A percentile compares a stretch with the other conserved stretches of the same genome.
These are phyloP conservation scores for sorghum (Sorghum bicolor) DNA, from an alignment of 176 grass and related monocot genomes.

Conservation along the genomic window DNA sequence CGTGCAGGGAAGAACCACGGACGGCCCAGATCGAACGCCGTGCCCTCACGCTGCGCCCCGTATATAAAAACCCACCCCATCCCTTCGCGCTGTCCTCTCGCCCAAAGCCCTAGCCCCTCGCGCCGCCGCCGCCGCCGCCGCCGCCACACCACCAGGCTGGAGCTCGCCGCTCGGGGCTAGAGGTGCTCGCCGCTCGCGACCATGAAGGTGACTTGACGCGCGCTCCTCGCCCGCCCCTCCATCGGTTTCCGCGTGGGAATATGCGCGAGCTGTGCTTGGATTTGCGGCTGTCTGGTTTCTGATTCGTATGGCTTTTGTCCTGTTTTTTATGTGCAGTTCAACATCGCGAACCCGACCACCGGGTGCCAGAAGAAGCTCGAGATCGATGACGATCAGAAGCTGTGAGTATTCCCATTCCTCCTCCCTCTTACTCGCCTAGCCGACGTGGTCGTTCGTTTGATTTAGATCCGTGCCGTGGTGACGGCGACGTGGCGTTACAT, in stretches of 20 bases:
- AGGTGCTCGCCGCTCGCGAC: neutral
- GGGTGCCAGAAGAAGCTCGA: slow-evolving; percentile 90
- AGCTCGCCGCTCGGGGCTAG: neutral
- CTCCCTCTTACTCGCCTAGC: too few species aligned
- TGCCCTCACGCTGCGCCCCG: neutral
- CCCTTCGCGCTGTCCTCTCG: neutral
- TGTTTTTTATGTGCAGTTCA: slow-evolving; percentile 46
- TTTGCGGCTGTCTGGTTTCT: neutral
- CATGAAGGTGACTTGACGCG: slow-evolving; percentile 50
- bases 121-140: slow-evolving; percentile 14
- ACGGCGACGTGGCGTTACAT: too few species aligned
- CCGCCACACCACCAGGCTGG: neutral
- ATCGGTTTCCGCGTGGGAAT: neutral
- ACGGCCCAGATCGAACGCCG: neutral
- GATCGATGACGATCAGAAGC: slow-evolving; percentile 92
- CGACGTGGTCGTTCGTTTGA: neutral
- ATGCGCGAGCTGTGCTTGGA: neutral
- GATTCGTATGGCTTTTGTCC: neutral
- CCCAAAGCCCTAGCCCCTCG: slow-evolving; percentile 46
- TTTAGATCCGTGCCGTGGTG: neutral
- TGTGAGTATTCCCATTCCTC: slow-evolving; percentile 42
- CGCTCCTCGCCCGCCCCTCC: neutral
- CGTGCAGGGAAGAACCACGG: neutral
- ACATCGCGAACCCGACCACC: slow-evolving; percentile 77
- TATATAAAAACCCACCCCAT: slow-evolving; percentile 18